Evolutionary conservation across 805 yeast genomes (phyloP), one percentile per base, ranked within the genome.

Genomic region (Candida bentonensis): DNA sequence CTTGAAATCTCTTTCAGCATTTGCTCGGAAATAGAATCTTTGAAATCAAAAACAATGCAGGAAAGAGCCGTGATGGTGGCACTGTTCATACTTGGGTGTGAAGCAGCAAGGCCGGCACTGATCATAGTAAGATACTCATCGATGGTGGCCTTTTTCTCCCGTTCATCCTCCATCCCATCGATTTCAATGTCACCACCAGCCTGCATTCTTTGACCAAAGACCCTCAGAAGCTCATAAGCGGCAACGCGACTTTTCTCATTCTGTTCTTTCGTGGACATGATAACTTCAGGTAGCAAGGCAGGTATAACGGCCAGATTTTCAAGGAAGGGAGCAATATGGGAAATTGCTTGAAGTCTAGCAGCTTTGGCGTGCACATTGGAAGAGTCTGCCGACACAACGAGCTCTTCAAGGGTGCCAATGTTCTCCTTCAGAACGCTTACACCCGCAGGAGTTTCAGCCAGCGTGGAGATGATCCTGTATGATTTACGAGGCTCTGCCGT

Each of bases 91-190:
- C 89, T 95, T 27, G 94, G 89, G 23, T 92, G 74, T 51, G 82
- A 79, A 46, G 96, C 96, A 28, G 92, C 96, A 52, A 94, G 69
- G 67, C 98, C 99, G 23, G 96, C 98, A 62, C 89, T 76, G 23
- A 89, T 81, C 81, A 92, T 85, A 23, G 94, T 86, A 67, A 89
- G 85, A 59, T 71, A 88, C 63, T 88, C 96, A 40, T 78, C 73
- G 45, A 88, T 69, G 17, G 77, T 70, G 5, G 95, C 92, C n/a
- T 82, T 81, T 23, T 78, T 72, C 4, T 66, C 72, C 41, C 74
- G 87, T 58, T 81, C 72, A 2, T 79, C 84, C 27, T 86, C 79
- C 47, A 82, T 77, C 52, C 71, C 65, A 15, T 78, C 65, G 56
- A 83, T 79, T 44, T 72, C 71, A 40, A 92, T 72, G 2, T 71